phyloP scores from a whole-genome alignment of 768 basidiomycete genomes.

The Suillus paluster region DNA sequence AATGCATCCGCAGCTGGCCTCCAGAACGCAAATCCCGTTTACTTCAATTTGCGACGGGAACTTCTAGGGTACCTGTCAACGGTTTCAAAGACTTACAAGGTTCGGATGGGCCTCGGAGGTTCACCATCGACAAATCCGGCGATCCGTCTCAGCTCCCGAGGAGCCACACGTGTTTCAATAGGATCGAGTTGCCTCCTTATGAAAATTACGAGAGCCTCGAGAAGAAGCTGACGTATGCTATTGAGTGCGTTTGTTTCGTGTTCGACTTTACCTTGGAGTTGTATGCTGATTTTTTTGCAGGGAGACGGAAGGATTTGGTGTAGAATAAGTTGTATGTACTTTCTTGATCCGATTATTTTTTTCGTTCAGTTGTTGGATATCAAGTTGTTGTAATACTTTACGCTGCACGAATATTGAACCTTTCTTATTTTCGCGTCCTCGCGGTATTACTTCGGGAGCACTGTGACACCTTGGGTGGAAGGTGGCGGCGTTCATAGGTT shows the following conservation, averaged over 20 bases:
- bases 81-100: constrained; percentile 96
- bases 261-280: background rate
- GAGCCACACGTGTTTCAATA: constrained; percentile 94
- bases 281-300: constrained; percentile 40
- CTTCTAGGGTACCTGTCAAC: constrained; percentile 86
- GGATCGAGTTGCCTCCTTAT: constrained; percentile 88
- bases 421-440: background rate
- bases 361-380: constrained; percentile 4
- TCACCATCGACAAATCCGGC: constrained; percentile 95
- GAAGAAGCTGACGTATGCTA: constrained; percentile 81
- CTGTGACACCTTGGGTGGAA: background rate
- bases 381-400: constrained; percentile 3
- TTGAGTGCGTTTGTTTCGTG: constrained; percentile 59
- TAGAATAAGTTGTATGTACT: constrained; percentile 49
- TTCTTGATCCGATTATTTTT: constrained; percentile 14
- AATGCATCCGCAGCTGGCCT: constrained; percentile 89
- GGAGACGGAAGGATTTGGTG: constrained; percentile 79
- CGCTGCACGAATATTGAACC: background rate
- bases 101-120: constrained; percentile 88
- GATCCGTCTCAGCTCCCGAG: constrained; percentile 87
- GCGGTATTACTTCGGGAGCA: too few relatives aligned
- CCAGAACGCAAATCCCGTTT: constrained; percentile 86
- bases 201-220: constrained; percentile 87
- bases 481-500: too few relatives aligned
- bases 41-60: constrained; percentile 88